Evolutionary conservation across 1,284 basidiomycete species (phyloP), one percentile per base, ranked within the genome.

Genomic region (Rhodotorula mucilaginosa): DNA sequence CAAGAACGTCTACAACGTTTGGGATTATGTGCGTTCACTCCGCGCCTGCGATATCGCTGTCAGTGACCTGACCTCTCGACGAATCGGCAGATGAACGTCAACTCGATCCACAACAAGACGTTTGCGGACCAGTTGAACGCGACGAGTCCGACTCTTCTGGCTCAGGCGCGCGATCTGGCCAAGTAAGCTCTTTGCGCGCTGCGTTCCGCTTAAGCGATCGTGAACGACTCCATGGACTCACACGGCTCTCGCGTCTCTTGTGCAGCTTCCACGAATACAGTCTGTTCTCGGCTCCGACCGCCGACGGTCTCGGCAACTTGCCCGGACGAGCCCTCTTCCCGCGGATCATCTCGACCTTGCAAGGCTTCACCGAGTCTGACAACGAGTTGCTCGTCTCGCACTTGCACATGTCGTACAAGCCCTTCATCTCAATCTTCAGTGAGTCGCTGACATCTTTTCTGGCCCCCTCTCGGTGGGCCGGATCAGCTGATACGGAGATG

Each of bases 371-470:
- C 58, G 91, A 89, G 84, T 86, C 88, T 0, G 59, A 48, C 78
- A 88, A 90, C 81, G 87, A 89, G 54, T 87, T 93, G 68, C 88
- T 91, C 78, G 85, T 93, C 81, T 84, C 88, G 79, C 82, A 92
- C 74, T 85, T 91, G 47, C 75, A 76, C 44, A 58, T 68, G 8
- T 57, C 73, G 4, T 52, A 64, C 51, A 59, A 69, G 67, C 61
- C 48, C 21, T 58, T 68, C 48, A 47, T 58, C 13, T 58, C 67
- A 23, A 52, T 64, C 58, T 58, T 57, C 51, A 54, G 47, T 57
- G 7, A 26, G 31, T 57, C 34, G 21, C 49, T 90, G 39, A 44
- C 39, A 44, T 44, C 39, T 44, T 44, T 10, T 44, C 34, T 44
- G 39, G 39, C 39, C 39, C 39, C 39, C 39, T 93, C 86, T 88